Base-by-base conservation (phyloP, 495 filamentous ascomycete genomes). In the Amphirosellinia nigrospora region DNA sequence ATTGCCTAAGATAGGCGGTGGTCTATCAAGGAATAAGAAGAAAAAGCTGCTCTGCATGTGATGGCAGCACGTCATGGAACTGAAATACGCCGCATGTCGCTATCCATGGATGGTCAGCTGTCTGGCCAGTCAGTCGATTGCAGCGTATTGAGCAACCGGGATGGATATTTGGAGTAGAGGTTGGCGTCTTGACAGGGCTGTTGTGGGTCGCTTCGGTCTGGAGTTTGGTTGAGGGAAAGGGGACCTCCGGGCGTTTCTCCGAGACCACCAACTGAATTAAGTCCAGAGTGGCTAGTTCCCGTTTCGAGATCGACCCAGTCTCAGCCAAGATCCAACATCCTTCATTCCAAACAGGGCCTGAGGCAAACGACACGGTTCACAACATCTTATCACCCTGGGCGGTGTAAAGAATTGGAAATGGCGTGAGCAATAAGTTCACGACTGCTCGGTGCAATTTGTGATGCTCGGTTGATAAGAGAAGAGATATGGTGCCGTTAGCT, bases 131-230 rank as follows among this genome's bases (percentile, higher is more conserved):
- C 56, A 36, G 56, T 60, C 56, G 36, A 38, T 21, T 15, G 19
- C 43, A 7, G 43, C 19, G 56, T 36, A 60, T 26, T 52, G 48
- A 1, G 34, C 56, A 36, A 56, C 53, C 32, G 15, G 53, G 53
- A 34, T 56, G 53, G 19, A 56, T 56, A 7, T 56, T 19, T 36
- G 30, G 53, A 56, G 53, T 15, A 36, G 15, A 32, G 28, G 30
- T 36, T 56, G 28, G 16, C 23, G 32, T 39, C 32, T 26, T 38
- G 19, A 60, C 34, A 39, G 34, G 34, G 56, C 56, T 23, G 21
- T 60, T 43, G 56, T 39, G 59, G 59, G 10, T 32, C 59, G 38
- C 28, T 43, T 62, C 56, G 56, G 56, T 21, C 56, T 38, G 64
- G 53, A 62, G 63, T 43, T 16, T 64, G 21, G 21, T 53, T 10